A percentile compares a stretch with the other conserved stretches of the same genome.
phyloP scores from a whole-genome alignment of 2,329 filamentous ascomycete species.

The Endocalyx cinctus region DNA sequence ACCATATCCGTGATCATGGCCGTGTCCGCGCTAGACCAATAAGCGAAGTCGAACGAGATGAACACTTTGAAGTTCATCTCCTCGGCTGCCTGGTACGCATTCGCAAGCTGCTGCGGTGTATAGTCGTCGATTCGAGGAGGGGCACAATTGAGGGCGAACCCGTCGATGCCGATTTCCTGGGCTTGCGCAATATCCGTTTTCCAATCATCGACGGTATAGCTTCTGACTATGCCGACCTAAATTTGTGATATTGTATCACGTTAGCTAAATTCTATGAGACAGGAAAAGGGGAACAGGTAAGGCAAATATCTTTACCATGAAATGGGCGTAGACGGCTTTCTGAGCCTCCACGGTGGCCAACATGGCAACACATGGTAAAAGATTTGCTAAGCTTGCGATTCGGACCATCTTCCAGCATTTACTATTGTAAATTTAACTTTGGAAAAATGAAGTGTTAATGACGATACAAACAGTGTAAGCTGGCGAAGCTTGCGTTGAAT shows the following conservation, averaged over 20 bases:
- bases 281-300: neutral
- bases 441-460: no score
- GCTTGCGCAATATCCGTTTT: slow-evolving; percentile 9
- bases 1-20: slow-evolving; percentile 4
- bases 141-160: slow-evolving; percentile 9
- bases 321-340: slow-evolving; percentile 10
- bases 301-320: slow-evolving; percentile 4
- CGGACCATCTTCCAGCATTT: no score
- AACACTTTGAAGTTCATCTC: slow-evolving; percentile 9
- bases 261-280: neutral
- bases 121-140: slow-evolving; percentile 5
- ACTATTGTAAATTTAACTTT: no score
- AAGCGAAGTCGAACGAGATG: slow-evolving; percentile 11
- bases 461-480: no score
- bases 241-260: no score
- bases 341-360: slow-evolving; percentile 3
- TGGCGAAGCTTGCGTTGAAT: no score
- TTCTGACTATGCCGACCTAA: slow-evolving; percentile 9
- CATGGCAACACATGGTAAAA: no score
- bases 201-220: slow-evolving; percentile 11
- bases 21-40: slow-evolving; percentile 7
- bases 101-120: slow-evolving; percentile 10
- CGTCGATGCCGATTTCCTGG: slow-evolving; percentile 9
- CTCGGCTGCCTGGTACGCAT: slow-evolving; percentile 9
- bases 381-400: no score